A percentile compares a stretch with the other conserved stretches of the same genome.
phyloP scores from a whole-genome alignment of 139 green algal genomes.

The Tetradesmus obliquus region DNA sequence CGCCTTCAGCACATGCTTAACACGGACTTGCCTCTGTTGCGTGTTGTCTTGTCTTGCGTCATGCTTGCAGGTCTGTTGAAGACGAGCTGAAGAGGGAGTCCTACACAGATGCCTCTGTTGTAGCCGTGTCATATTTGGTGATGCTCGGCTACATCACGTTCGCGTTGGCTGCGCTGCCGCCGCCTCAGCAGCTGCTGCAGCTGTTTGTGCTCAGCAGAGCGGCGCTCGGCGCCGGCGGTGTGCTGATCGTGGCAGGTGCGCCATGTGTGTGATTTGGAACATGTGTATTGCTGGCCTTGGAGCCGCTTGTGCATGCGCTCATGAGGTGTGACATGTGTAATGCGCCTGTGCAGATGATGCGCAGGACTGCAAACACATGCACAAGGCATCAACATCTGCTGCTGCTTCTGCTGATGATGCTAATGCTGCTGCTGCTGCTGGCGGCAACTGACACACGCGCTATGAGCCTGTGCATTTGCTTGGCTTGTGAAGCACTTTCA shows the following conservation, averaged over 20 bases:
- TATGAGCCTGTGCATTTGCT: no score
- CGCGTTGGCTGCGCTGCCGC: conserved; percentile 70
- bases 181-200: conserved; percentile 44
- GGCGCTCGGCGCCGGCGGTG: conserved; percentile 75
- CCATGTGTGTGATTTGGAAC: background rate
- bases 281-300: conserved; percentile 41
- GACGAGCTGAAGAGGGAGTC: conserved; percentile 90
- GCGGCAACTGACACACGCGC: no score
- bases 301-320: conserved; percentile 67
- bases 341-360: no score
- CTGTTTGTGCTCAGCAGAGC: conserved; percentile 54
- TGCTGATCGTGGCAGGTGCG: conserved; percentile 74
- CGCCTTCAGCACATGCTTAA: background rate
- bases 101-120: conserved; percentile 70
- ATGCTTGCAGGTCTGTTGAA: conserved; percentile 74
- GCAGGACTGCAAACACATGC: no score
- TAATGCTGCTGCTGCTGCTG: no score
- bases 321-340: no score
- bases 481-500: background rate
- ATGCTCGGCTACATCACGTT: conserved; percentile 91
- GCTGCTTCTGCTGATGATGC: no score
- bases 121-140: conserved; percentile 84
- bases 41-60: no score
- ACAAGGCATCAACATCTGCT: no score
- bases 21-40: no score